Evolutionary conservation across 768 basidiomycete species (phyloP), one percentile per base, ranked within the genome.

Genomic region (Tricholoma matsutake): DNA sequence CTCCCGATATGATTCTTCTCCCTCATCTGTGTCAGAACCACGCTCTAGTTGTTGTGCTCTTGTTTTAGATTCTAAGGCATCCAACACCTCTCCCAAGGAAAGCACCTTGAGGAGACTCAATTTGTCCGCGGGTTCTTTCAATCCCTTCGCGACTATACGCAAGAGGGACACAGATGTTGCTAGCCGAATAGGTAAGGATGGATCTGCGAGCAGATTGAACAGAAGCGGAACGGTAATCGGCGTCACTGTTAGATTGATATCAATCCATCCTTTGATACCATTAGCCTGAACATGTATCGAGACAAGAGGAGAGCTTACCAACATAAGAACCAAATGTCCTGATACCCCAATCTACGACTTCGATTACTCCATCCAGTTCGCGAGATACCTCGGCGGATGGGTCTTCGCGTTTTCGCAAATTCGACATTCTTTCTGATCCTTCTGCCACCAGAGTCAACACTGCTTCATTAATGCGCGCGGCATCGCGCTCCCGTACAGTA

Each of bases 191-290:
- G 89, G 82, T 29, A 94, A 73, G 10, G 88, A 87, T 0, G 84
- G 75, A 68, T 95, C 90, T 14, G 88, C 88, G 39, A 98, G 83
- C 41, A 97, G 81, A 37, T 81, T 84, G 71, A 96, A 94, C 47
- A 97, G 81, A 35, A 98, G 77, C 5, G 90, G 87, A 34, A 98
- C 85, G 2, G 96, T 94, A 13, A 83, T 85, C 11, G 91, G 92
- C 1, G 96, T 98, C 61, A 99, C 90, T 11, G 97, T 95, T 63
- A 98, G 79, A 69, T 94, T 94, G 65, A 99, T 96, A 69, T 99
- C 97, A 65, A 98, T 91, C 97, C 97, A 99, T 13, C 94, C 96
- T 97, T 67, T 29, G 45, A 3, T 54, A 61, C 3, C 16, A 59
- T 54, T 39, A 45, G 58, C 20, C 31, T 3, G 53, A 14, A 29